Conservation (phyloP, 2,329 filamentous ascomycete species). For the Neodidymelliopsis sp. region DNA sequence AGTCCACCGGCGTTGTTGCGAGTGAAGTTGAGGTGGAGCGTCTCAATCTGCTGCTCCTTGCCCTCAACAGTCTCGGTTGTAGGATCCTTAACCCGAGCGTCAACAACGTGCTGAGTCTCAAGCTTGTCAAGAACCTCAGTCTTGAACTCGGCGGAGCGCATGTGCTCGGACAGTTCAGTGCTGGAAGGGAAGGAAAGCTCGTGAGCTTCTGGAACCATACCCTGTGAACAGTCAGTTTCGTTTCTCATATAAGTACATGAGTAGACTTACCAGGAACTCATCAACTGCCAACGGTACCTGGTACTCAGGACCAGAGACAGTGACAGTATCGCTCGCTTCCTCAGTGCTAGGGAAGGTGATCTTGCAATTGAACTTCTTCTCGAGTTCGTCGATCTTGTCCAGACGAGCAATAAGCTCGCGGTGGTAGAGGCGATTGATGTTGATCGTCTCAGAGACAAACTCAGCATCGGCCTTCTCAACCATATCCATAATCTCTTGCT, state of each 20-base stretch:
- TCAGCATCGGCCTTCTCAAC: slow-evolving; percentile 97
- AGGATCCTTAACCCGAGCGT: slow-evolving; percentile 72
- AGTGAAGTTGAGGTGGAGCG: slow-evolving; percentile 71
- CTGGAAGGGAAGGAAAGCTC: slow-evolving; percentile 85
- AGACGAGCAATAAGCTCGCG: slow-evolving; percentile 90
- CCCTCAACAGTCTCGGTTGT: slow-evolving; percentile 51
- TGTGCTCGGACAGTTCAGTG: slow-evolving; percentile 77
- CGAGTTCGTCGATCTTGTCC: slow-evolving; percentile 87
- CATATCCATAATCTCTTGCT: slow-evolving; percentile 99
- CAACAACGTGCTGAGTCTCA: slow-evolving; percentile 90
- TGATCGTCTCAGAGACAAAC: slow-evolving; percentile 92
- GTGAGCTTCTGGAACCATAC: slow-evolving; percentile 97
- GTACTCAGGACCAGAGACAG: slow-evolving; percentile 95
- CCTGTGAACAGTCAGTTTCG: slow-evolving; percentile 59
- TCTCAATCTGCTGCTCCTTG: slow-evolving; percentile 55
- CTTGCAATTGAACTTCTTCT: slow-evolving; percentile 99
- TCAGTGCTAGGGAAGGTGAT: slow-evolving; percentile 98
- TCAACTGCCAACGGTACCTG: slow-evolving; percentile 97
- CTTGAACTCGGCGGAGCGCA: slow-evolving; percentile 82
- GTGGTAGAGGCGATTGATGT: slow-evolving; percentile 93
- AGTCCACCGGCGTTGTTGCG: slow-evolving; percentile 96
- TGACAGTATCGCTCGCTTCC: slow-evolving; percentile 94
- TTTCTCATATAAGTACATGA: not conserved
- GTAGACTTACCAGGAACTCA: slow-evolving; percentile 75
- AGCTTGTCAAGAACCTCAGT: slow-evolving; percentile 83